Evolutionary conservation across 2,329 filamentous ascomycete genomes (phyloP).

Genomic region (Colletotrichum shisoi): DNA sequence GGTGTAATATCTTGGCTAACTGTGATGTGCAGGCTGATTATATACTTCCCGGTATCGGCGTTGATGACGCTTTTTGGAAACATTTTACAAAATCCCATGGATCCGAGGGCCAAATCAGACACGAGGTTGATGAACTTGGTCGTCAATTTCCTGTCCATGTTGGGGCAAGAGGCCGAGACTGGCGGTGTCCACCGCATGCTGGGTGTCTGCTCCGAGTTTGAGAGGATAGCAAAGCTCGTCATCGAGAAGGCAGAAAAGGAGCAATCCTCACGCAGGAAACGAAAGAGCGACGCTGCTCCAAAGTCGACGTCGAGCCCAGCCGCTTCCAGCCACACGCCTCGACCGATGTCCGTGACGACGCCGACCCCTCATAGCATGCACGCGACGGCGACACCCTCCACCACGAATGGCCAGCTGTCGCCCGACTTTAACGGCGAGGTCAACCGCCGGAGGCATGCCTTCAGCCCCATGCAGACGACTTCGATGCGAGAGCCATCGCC

Average conservation of each 20-base stretch:
- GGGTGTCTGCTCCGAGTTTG: slow-evolving; percentile 93
- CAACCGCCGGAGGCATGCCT: slow-evolving; percentile 33
- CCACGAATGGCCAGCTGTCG: slow-evolving; percentile 38
- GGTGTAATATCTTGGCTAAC: slow-evolving; percentile 44
- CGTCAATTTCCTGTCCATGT: slow-evolving; percentile 86
- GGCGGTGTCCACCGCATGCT: slow-evolving; percentile 94
- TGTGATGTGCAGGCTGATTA: slow-evolving; percentile 70
- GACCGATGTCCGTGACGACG: slow-evolving; percentile 44
- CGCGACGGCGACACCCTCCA: slow-evolving; percentile 1
- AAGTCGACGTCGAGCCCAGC: slow-evolving; percentile 39
- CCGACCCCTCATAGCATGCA: slow-evolving; percentile 44
- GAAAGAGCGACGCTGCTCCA: slow-evolving; percentile 71
- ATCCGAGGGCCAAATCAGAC: slow-evolving; percentile 86
- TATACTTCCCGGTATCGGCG: slow-evolving; percentile 96
- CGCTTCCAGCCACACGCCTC: slow-evolving; percentile 47
- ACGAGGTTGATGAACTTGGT: slow-evolving; percentile 91
- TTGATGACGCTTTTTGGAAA: slow-evolving; percentile 96
- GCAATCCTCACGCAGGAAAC: slow-evolving; percentile 78
- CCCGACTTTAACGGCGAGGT: slow-evolving; percentile 40
- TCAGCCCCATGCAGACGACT: slow-evolving; percentile 51
- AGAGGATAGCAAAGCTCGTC: slow-evolving; percentile 88
- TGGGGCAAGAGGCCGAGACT: slow-evolving; percentile 88
- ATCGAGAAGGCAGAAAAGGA: slow-evolving; percentile 93
- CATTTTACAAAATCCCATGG: slow-evolving; percentile 92
- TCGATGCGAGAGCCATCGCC: slow-evolving; percentile 56